Base-by-base conservation (phyloP, 192 early-diverging fungal genomes). In the Coemansia sp. region DNA sequence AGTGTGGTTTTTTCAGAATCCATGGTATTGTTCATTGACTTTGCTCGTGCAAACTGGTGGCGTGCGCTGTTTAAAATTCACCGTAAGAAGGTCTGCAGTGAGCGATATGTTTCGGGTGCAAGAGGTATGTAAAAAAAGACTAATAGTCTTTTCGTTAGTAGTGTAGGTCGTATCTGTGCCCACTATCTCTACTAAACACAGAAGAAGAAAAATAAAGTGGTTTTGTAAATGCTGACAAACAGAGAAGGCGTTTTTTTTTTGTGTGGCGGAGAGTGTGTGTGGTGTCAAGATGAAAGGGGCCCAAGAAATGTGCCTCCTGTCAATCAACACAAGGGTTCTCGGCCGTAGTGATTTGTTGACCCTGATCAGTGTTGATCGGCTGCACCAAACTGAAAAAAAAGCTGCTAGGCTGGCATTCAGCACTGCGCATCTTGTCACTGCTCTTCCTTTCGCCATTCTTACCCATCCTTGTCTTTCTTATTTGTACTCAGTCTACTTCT, bases 1-100 rank as follows among this genome's bases (percentile, higher is more conserved):
- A 80, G 69, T 27, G 72, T 80, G 33, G 66, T 80, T 57, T 80
- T 80, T 63, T 75, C 78, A 10, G 78, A 75, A 50, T 80, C 78
- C 78, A 80, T 80, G 27, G 24, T 36, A 53, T 51, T 46, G 14
- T 46, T 46, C 39, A 46, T 46, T 46, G 39, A 14, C 39, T 46
- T 46, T 1, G 33, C 33, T 36, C 10, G 39, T 46, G 14, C 39
- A 46, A 46, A 46, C 39, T 46, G 39, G 14, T 17, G 11, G 11
- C 3, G 39, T 46, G 39, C 17, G 39, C 39, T 52, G 27, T 52
- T 36, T 36, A 11, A 54, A 46, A 68, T n/a, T 17, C 39, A 17
- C 39, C 39, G 1, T 46, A 46, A 46, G 17, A 2, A 46, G 17
- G 64, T 20, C 51, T 55, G 53, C 33, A 11, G 39, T 51, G 33